Evolutionary conservation across 345 rosid genomes (phyloP).

Genomic region (Aurinia saxatilis): DNA sequence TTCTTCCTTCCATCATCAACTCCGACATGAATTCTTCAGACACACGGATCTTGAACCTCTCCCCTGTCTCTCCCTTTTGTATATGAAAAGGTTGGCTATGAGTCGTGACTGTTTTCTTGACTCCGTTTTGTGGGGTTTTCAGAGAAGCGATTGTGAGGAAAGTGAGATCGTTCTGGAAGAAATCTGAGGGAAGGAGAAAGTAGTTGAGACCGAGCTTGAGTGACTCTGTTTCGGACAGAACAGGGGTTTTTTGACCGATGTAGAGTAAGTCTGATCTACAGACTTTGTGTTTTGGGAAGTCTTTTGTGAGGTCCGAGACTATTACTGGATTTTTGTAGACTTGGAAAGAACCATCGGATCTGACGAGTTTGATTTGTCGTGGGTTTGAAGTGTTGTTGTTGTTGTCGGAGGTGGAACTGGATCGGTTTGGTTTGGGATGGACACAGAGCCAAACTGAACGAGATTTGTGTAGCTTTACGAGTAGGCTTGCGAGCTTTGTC

Average conservation of each 20-base stretch:
- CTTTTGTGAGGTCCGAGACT: constrained; percentile 50
- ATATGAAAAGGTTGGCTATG: constrained; percentile 53
- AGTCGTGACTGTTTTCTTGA: constrained; percentile 7
- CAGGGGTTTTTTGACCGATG: constrained; percentile 76
- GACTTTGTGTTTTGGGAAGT: constrained; percentile 71
- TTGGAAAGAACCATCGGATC: constrained; percentile 55
- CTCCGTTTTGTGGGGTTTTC: constrained; percentile 14
- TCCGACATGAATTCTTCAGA: constrained; percentile 73
- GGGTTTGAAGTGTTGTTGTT: not conserved
- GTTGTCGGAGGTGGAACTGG: not conserved
- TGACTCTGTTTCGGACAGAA: constrained; percentile 53
- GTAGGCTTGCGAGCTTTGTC: constrained; percentile 21
- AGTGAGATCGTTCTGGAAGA: constrained; percentile 55
- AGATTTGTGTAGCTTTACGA: constrained; percentile 24
- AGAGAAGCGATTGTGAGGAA: constrained; percentile 64
- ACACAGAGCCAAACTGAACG: constrained; percentile 28
- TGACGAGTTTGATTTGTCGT: constrained; percentile 48
- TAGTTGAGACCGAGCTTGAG: constrained; percentile 71
- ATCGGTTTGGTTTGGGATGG: constrained; percentile 9
- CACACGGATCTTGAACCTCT: constrained; percentile 54
- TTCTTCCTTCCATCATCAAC: constrained; percentile 41
- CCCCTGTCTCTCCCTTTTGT: constrained; percentile 54
- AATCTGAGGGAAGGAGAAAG: constrained; percentile 73
- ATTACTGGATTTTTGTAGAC: constrained; percentile 48
- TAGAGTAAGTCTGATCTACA: constrained; percentile 69